phyloP scores from a whole-genome alignment of 495 filamentous ascomycete genomes.

The Filosporella fistucella region DNA sequence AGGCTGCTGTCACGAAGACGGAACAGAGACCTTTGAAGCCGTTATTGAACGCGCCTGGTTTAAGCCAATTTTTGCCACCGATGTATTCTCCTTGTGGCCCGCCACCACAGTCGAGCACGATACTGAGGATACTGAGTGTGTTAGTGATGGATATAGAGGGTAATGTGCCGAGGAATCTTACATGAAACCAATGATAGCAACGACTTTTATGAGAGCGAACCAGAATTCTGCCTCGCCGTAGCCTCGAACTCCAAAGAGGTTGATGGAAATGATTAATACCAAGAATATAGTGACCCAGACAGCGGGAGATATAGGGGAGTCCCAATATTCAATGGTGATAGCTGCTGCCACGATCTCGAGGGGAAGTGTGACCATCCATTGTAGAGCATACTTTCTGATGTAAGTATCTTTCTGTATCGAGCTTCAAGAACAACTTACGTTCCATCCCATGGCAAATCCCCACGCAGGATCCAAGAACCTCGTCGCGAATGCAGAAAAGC shows the following conservation, averaged over 20 bases:
- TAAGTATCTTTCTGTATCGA: too few relatives aligned
- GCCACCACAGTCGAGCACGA: slow-evolving; percentile 76
- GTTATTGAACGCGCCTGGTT: slow-evolving; percentile 81
- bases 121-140: slow-evolving; percentile 75
- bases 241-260: slow-evolving; percentile 79
- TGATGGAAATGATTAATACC: slow-evolving; percentile 67
- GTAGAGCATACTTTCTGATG: slow-evolving; percentile 11
- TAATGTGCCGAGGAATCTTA: too few relatives aligned
- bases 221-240: slow-evolving; percentile 91
- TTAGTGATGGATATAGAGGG: too few relatives aligned
- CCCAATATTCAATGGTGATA: slow-evolving; percentile 86
- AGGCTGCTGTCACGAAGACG: slow-evolving; percentile 90
- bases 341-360: slow-evolving; percentile 89
- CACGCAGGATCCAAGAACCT: slow-evolving; percentile 89
- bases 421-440: slow-evolving; percentile 31
- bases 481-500: slow-evolving; percentile 85
- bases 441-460: slow-evolving; percentile 98
- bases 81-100: slow-evolving; percentile 68
- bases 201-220: slow-evolving; percentile 80
- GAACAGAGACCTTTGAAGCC: slow-evolving; percentile 94
- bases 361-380: slow-evolving; percentile 35
- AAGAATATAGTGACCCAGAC: slow-evolving; percentile 91
- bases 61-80: slow-evolving; percentile 77
- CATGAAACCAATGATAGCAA: slow-evolving; percentile 86
- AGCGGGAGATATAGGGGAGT: slow-evolving; percentile 54